phyloP scores from a whole-genome alignment of 2,329 filamentous ascomycete species.

The Fonsecaea erecta region DNA sequence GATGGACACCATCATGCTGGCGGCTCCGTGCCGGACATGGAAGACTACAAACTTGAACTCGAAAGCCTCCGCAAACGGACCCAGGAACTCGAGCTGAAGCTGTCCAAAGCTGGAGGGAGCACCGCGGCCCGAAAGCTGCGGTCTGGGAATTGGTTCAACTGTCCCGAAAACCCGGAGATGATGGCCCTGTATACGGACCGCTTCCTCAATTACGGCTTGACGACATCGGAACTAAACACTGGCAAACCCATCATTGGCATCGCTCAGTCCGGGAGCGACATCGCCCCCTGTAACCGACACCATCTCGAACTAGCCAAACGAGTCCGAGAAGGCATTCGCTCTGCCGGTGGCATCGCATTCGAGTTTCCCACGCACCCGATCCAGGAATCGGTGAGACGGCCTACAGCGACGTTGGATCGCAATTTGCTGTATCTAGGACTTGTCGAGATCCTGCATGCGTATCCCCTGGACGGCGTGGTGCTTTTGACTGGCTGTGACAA shows the following conservation, averaged over 20 bases:
- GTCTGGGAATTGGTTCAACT: slow-evolving; percentile 53
- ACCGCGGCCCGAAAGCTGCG: slow-evolving; percentile 41
- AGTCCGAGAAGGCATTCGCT: slow-evolving; percentile 56
- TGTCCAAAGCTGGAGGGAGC: slow-evolving; percentile 40
- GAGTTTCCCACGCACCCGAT: slow-evolving; percentile 60
- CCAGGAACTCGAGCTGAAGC: slow-evolving; percentile 44
- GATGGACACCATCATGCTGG: slow-evolving; percentile 1
- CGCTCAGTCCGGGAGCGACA: slow-evolving; percentile 57
- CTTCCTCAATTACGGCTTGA: slow-evolving; percentile 57
- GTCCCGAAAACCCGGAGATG: slow-evolving; percentile 50
- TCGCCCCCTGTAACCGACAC: slow-evolving; percentile 57
- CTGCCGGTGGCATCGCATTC: slow-evolving; percentile 56
- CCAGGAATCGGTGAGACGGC: slow-evolving; percentile 54
- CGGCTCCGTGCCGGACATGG: slow-evolving; percentile 39
- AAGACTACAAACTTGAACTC: slow-evolving; percentile 49
- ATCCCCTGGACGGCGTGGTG: slow-evolving; percentile 58
- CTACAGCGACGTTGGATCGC: slow-evolving; percentile 56
- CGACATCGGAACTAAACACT: slow-evolving; percentile 55
- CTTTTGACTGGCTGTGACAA: slow-evolving; percentile 59
- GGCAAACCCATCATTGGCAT: slow-evolving; percentile 59
- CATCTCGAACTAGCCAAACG: slow-evolving; percentile 57
- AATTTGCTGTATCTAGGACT: slow-evolving; percentile 56
- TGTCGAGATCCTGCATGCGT: slow-evolving; percentile 55
- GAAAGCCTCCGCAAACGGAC: slow-evolving; percentile 46
- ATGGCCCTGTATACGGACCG: slow-evolving; percentile 57